Evolutionary conservation across 768 basidiomycete genomes (phyloP), one percentile per base, ranked within the genome.

Genomic region (Calocera cornea): DNA sequence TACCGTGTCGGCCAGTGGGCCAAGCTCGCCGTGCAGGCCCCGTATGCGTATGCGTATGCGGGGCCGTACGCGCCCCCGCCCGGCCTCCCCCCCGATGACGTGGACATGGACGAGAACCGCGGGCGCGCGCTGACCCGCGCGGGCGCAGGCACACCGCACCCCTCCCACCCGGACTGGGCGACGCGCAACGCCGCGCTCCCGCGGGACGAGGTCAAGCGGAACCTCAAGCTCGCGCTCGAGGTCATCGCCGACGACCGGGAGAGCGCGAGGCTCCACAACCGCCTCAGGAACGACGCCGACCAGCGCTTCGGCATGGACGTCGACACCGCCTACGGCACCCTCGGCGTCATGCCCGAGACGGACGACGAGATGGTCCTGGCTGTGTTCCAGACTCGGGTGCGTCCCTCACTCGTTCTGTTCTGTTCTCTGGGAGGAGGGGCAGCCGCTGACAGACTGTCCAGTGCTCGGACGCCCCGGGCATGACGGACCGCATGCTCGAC

Each of bases 291-390:
- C 83, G 81, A 84, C 64, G 74, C 79, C 64, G 82, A 80, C 70
- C 83, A 84, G 72, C 82, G 81, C 50, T 80, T 77, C 75, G 74
- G 74, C 64, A 88, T 93, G 84, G 86, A 83, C 34, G 85, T 87
- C 7, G 83, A 84, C 64, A 81, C 82, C 70, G 92, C 92, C 40
- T 92, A 89, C 74, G 78, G 82, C 65, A 83, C 86, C 24, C 78
- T 93, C 34, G 89, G 88, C 70, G 80, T 88, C 31, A 85, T 87
- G 7, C 77, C 79, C 66, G 87, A 87, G n/a, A 82, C 86, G 11
- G 88, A 89, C 47, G 91, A 94, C 50, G 76, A 80, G n/a, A 88
- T 90, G 83, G 74, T 94, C 34, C 80, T 90, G 70, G 87, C 85
- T 3, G 82, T 92, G 10, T 92, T 81, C 73, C 74, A 78, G 49